These are phyloP conservation scores for Podila clonocystis DNA, from an alignment of 192 early-diverging fungal species.

Conservation along the genomic window DNA sequence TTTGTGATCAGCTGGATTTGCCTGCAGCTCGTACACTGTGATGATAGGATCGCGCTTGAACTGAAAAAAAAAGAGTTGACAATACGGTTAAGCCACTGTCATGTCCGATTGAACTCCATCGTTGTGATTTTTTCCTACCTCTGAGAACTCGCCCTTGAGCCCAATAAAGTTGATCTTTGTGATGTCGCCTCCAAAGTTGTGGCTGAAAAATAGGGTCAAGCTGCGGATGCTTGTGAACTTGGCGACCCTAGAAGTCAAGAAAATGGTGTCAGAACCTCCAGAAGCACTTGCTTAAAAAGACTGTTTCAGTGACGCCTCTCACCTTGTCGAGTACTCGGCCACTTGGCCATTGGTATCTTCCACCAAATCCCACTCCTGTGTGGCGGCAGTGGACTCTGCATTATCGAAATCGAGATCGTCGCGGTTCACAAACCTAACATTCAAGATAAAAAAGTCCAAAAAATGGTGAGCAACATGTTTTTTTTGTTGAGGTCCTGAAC, in stretches of 20 bases:
- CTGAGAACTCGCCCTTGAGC: slow-evolving; percentile 91
- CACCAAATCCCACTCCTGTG: slow-evolving; percentile 88
- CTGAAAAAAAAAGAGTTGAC: no score
- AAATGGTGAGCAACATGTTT: neutral
- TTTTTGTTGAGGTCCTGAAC: no score
- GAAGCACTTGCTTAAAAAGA: neutral
- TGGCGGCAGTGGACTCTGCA: slow-evolving; percentile 70
- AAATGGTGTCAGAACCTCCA: neutral
- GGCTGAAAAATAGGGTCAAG: slow-evolving; percentile 84
- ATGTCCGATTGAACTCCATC: neutral
- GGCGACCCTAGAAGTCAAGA: slow-evolving; percentile 56
- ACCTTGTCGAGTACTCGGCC: slow-evolving; percentile 71
- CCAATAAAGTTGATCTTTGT: slow-evolving; percentile 85
- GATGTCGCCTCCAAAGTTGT: slow-evolving; percentile 81
- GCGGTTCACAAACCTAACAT: slow-evolving; percentile 81
- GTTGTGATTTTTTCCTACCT: slow-evolving; percentile 51
- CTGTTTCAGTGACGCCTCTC: neutral
- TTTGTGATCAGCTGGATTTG: slow-evolving; percentile 81
- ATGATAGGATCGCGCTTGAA: slow-evolving; percentile 74
- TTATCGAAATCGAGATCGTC: slow-evolving; percentile 93
- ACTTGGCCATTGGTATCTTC: slow-evolving; percentile 57
- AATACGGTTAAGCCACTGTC: no score
- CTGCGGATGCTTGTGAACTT: slow-evolving; percentile 84
- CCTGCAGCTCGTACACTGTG: slow-evolving; percentile 77
- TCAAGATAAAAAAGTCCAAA: neutral